Percentiles rank a stretch among this genome's conserved stretches.
These are phyloP conservation scores for Solanum ahanhuiri DNA, from an alignment of 257 asterid genomes.

Conservation along the genomic window DNA sequence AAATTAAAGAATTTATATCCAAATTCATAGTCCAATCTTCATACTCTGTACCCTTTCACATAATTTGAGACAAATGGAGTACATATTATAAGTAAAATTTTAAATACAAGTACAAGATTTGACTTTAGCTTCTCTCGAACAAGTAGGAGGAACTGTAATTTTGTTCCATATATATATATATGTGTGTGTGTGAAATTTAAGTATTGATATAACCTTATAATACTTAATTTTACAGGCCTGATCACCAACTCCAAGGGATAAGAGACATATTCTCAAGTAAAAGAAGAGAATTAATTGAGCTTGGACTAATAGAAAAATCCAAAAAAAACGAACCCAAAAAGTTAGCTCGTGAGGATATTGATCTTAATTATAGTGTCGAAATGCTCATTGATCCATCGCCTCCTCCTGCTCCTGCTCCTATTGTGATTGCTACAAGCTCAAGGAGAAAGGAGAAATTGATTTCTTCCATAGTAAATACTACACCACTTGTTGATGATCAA, in stretches of 20 bases:
- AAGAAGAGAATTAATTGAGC: neutral
- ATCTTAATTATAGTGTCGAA: neutral
- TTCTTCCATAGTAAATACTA: neutral
- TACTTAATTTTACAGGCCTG: neutral
- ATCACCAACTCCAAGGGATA: conserved; percentile 4
- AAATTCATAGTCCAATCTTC: no score
- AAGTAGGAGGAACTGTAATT: no score
- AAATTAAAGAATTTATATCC: no score
- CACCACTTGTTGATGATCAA: neutral
- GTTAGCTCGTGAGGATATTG: neutral
- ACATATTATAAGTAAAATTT: neutral
- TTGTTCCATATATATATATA: neutral
- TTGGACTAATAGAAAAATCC: neutral
- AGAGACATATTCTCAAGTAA: neutral
- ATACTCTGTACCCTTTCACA: no score
- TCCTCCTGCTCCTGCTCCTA: neutral
- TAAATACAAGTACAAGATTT: neutral
- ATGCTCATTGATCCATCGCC: neutral
- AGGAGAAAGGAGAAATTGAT: conserved; percentile 7
- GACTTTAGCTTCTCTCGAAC: neutral
- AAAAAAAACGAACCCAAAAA: neutral
- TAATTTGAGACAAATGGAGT: neutral
- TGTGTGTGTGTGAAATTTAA: neutral
- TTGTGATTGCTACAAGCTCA: neutral
- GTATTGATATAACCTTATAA: neutral